phyloP scores from a whole-genome alignment of 179 eudicot species.

The Silene vulgaris region DNA sequence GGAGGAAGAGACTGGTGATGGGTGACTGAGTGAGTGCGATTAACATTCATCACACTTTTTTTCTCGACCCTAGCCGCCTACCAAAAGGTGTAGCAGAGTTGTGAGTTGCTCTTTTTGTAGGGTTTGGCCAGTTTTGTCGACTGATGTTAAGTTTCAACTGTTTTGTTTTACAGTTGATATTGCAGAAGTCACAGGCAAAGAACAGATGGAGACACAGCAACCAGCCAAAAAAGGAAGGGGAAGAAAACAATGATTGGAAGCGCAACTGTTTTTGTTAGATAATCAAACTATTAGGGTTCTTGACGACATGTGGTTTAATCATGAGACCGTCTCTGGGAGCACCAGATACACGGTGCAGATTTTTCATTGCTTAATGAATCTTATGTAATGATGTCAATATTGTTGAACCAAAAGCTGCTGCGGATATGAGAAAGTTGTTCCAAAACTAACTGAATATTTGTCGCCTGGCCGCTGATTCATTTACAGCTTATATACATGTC shows the following conservation, averaged over 20 bases:
- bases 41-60: neutral
- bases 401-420: neutral
- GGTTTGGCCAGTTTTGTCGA: neutral
- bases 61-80: neutral
- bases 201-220: constrained; percentile 69
- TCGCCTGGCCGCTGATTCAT: neutral
- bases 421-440: neutral
- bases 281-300: constrained; percentile 12
- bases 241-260: constrained; percentile 62
- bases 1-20: neutral
- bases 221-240: constrained; percentile 85
- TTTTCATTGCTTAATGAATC: constrained; percentile 16
- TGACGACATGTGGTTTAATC: constrained; percentile 5
- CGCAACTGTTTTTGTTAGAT: constrained; percentile 30
- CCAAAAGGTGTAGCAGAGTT: too few species aligned
- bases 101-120: neutral
- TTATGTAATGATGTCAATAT: constrained; percentile 10
- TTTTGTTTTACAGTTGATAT: constrained; percentile 52
- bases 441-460: neutral
- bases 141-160: neutral
- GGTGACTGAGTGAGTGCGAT: neutral
- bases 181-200: constrained; percentile 79
- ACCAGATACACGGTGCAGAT: neutral
- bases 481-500: neutral
- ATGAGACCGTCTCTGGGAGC: neutral